Percentiles rank a stretch among this genome's conserved stretches.
phyloP scores from a whole-genome alignment of 1,284 basidiomycete genomes.

The Pseudozyma thailandica region DNA sequence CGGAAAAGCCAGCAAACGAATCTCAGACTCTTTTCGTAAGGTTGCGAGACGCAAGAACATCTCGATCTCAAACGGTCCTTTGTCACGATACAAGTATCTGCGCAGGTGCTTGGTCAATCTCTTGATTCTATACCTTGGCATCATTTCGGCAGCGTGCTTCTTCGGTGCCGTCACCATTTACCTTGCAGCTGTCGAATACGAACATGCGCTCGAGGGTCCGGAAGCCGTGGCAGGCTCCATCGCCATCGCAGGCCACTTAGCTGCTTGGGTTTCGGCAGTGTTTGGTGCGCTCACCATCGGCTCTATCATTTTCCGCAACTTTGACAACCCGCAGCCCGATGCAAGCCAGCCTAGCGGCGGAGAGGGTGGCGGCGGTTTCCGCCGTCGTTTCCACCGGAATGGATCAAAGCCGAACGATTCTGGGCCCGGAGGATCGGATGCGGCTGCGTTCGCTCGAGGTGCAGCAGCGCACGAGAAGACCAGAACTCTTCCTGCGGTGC shows the following conservation, averaged over 20 bases:
- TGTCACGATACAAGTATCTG: constrained; percentile 47
- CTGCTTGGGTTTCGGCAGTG: constrained; percentile 39
- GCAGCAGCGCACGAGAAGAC: constrained; percentile 20
- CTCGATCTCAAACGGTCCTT: constrained; percentile 27
- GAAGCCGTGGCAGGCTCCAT: constrained; percentile 8
- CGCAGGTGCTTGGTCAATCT: constrained; percentile 56
- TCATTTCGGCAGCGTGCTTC: constrained; percentile 47
- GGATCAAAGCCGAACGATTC: constrained; percentile 13
- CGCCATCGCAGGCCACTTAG: constrained; percentile 7
- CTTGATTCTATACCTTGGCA: constrained; percentile 51
- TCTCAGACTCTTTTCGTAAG: not conserved
- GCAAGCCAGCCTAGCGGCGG: constrained; percentile 24
- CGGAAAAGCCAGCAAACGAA: constrained; percentile 12
- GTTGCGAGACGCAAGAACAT: constrained; percentile 18
- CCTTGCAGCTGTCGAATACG: constrained; percentile 43
- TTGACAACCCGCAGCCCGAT: constrained; percentile 41
- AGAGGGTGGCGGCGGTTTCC: constrained; percentile 2
- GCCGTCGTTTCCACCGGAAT: constrained; percentile 13
- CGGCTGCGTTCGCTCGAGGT: not conserved
- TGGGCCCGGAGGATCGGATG: constrained; percentile 6
- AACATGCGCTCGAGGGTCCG: constrained; percentile 26
- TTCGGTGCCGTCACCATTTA: constrained; percentile 41
- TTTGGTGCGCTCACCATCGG: constrained; percentile 51
- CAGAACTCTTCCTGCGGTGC: constrained; percentile 55
- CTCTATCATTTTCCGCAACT: constrained; percentile 49